Base-by-base conservation (phyloP, 257 asterid genomes). In the Fraxinus americana region DNA sequence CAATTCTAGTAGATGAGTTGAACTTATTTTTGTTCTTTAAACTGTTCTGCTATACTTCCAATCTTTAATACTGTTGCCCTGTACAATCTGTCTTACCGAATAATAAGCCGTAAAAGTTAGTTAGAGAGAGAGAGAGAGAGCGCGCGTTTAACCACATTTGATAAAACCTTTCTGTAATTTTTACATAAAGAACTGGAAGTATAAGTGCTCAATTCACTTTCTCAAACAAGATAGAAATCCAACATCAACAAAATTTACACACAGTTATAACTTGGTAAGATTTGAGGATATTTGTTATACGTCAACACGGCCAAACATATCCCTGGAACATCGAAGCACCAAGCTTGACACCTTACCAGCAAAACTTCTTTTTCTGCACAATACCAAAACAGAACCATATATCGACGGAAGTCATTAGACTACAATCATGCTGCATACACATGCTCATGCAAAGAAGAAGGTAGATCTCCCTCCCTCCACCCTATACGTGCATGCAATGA, bases 321-420 rank as follows among this genome's bases (percentile, higher is more conserved):
- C 69, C 69, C 69, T 63, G 34, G 16, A 76, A 72, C 76, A 38
- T 75, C 78, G 17, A 71, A 75, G 67, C 83, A 76, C 84, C 80
- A 35, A 32, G 54, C 7, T 36, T 79, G 73, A 17, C 74, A 50
- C 74, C 81, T 83, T 78, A 90, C 84, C 90, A 85, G 87, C 94
- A 90, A 74, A 78, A 86, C 80, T 86, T 90, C 88, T 90, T 90
- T 83, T 90, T 88, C 92, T 88, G 85, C 79, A 79, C 0, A 65
- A 83, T n/a, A 66, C 35, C 77, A 9, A 35, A 82, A 78, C 72
- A 21, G 57, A 38, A 9, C 23, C 71, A 63, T 4, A 1, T 71
- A 87, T 74, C 36, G 29, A 67, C 6, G 29, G 39, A n/a, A 14
- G 17, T 17, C 66, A 5, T 9, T 16, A 1, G 66, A 29, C 10